A percentile compares a stretch with the other conserved stretches of the same genome.
These are phyloP conservation scores for Podospora australis DNA, from an alignment of 495 filamentous ascomycete species.

Conservation along the genomic window DNA sequence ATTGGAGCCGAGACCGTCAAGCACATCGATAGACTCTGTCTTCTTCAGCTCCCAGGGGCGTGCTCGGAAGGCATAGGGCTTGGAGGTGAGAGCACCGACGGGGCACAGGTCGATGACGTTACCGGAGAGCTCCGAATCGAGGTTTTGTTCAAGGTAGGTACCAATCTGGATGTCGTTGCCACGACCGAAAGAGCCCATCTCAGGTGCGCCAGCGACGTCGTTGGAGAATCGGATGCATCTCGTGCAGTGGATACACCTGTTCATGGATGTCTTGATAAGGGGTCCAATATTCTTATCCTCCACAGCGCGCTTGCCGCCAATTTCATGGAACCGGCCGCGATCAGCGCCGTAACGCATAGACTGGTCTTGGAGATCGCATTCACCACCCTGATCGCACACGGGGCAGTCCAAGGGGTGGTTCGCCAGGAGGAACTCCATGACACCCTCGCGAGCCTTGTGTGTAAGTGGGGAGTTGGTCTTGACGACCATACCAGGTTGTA, in stretches of 20 bases:
- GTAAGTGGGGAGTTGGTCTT: slow-evolving; percentile 93
- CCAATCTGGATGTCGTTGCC: slow-evolving; percentile 97
- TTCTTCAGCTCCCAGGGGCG: slow-evolving; percentile 94
- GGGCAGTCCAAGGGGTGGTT: slow-evolving; percentile 98
- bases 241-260: slow-evolving; percentile 98
- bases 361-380: slow-evolving; percentile 98
- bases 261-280: slow-evolving; percentile 99
- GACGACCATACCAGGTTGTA: slow-evolving; percentile 96
- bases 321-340: slow-evolving; percentile 92
- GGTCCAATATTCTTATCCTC: slow-evolving; percentile 99
- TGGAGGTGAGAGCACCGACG: slow-evolving; percentile 91
- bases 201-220: slow-evolving; percentile 90
- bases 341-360: slow-evolving; percentile 98
- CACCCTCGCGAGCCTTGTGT: slow-evolving; percentile 95
- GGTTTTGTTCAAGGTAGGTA: slow-evolving; percentile 86
- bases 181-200: slow-evolving; percentile 87
- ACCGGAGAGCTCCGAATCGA: slow-evolving; percentile 89
- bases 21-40: slow-evolving; percentile 88
- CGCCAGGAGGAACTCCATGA: slow-evolving; percentile 96
- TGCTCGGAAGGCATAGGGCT: slow-evolving; percentile 95
- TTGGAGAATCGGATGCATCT: slow-evolving; percentile 96
- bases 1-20: slow-evolving; percentile 87
- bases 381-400: slow-evolving; percentile 96
- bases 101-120: slow-evolving; percentile 98
- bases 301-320: slow-evolving; percentile 88